Evolutionary conservation across 208 protist species (phyloP).

Genomic region (Blechomonas ayalai): DNA sequence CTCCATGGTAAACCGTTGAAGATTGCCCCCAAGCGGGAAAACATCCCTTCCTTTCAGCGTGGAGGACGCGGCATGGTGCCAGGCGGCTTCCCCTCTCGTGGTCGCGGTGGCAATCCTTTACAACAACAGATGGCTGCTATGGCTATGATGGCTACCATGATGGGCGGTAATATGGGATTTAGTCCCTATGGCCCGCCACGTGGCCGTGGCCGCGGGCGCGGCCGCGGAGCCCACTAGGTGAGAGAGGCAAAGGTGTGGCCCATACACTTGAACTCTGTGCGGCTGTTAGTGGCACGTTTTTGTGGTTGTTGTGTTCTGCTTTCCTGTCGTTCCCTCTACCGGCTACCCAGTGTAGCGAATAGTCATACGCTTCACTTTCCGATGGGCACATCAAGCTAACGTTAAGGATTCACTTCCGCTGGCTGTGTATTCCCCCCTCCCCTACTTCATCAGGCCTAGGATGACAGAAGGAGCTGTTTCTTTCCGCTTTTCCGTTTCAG

Average conservation of each 20-base stretch:
- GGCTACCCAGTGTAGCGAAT: too few relatives aligned
- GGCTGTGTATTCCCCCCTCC: too few relatives aligned
- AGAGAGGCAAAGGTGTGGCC: conserved; percentile 26
- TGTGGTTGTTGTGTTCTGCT: too few relatives aligned
- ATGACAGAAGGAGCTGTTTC: conserved; percentile 2
- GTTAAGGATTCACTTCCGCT: too few relatives aligned
- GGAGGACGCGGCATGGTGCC: conserved; percentile 17
- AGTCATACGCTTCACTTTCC: too few relatives aligned
- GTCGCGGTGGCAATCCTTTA: conserved; percentile 12
- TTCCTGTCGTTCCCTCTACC: too few relatives aligned
- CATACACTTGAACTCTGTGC: too few relatives aligned
- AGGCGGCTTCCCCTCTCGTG: conserved; percentile 26
- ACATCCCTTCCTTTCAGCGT: conserved; percentile 76
- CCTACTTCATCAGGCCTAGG: too few relatives aligned
- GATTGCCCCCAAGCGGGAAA: conserved; percentile 81
- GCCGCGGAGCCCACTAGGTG: conserved; percentile 19
- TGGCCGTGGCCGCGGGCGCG: conserved; percentile 26
- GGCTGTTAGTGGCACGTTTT: too few relatives aligned
- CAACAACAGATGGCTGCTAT: conserved; percentile 65
- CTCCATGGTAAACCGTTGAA: conserved; percentile 80
- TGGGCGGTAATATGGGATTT: conserved; percentile 52
- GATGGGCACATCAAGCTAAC: too few relatives aligned
- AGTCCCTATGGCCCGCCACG: conserved; percentile 37
- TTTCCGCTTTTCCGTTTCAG: conserved; percentile 7
- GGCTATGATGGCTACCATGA: conserved; percentile 82